Evolutionary conservation across 345 rosid genomes (phyloP), one percentile per base, ranked within the genome.

Genomic region (Brassica nigra): DNA sequence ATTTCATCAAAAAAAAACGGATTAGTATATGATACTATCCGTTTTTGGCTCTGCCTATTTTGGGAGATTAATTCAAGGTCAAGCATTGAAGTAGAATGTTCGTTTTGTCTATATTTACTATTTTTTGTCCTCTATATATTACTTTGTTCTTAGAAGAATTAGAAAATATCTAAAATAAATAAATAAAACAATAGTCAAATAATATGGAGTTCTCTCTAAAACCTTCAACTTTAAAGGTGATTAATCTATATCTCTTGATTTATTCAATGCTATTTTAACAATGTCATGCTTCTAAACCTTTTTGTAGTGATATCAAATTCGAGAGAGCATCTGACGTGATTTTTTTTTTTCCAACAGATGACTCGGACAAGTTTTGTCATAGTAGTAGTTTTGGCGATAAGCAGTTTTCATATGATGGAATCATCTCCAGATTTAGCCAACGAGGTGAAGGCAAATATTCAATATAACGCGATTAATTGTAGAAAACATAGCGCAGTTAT

Each of bases 401-500:
- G 71, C 70, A 68, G 62, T 54, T 80, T 80, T 9, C 54, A 59
- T 76, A 80, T 39, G 54, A 78, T 79, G 62, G 80, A 74, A 8
- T 62, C 33, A 8, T 62, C 33, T 9, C 33, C n/a, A 1, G 66
- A 28, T 10, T 0, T 14, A 23, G 1, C 1, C 3, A 57, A 3
- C 54, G 59, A 10, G 6, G 74, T n/a, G 42, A 7, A 9, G 2
- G 5, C 36, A 9, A 29, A 55, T 2, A 63, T 81, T 29, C 61
- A 64, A 9, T 94, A 84, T 54, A 27, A 4, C 5, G 91, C 94
- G 0, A 37, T 86, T 20, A 87, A 73, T 44, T 90, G 97, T 70
- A 81, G 97, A 6, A 90, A 86, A 68, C 95, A 94, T 81, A 89
- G 37, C 6, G 93, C 90, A 0, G 20, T 84, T 39, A 8, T 92